Percentiles rank a stretch among this genome's conserved stretches.
Conservation (phyloP, 306 rosid genomes). For the Gastrolobium villosum region DNA sequence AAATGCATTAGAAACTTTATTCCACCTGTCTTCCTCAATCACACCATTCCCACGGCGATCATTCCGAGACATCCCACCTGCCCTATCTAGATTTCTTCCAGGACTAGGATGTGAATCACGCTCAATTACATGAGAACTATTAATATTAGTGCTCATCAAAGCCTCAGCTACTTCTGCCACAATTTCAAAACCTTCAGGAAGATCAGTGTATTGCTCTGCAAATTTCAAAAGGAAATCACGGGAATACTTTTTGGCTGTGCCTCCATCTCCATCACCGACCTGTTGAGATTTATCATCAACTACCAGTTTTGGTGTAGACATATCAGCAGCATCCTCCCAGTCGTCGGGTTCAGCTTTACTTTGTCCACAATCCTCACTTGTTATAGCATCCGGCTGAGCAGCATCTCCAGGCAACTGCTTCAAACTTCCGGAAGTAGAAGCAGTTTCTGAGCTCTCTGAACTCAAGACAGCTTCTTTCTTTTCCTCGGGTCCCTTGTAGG, state of each 20-base stretch:
- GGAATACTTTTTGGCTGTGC: slow-evolving; percentile 71
- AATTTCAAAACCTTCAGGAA: slow-evolving; percentile 77
- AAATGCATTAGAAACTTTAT: slow-evolving; percentile 55
- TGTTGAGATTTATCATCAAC: slow-evolving; percentile 53
- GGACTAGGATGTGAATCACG: slow-evolving; percentile 75
- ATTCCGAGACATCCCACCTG: slow-evolving; percentile 64
- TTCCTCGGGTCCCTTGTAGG: slow-evolving; percentile 94
- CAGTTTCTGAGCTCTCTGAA: slow-evolving; percentile 61
- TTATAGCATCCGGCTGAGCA: slow-evolving; percentile 50
- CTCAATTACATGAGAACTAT: slow-evolving; percentile 56
- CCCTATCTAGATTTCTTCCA: slow-evolving; percentile 75
- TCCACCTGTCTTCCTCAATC: slow-evolving; percentile 85
- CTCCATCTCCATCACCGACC: slow-evolving; percentile 60
- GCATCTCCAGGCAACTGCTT: slow-evolving; percentile 58
- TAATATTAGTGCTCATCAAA: slow-evolving; percentile 53
- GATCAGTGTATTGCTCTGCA: slow-evolving; percentile 64
- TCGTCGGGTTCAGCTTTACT: slow-evolving; percentile 83
- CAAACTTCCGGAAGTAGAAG: slow-evolving; percentile 45
- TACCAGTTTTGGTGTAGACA: slow-evolving; percentile 77
- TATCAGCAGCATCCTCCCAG: slow-evolving; percentile 98
- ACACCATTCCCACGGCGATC: slow-evolving; percentile 81
- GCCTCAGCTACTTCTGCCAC: slow-evolving; percentile 57
- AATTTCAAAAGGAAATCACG: slow-evolving; percentile 89
- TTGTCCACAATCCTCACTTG: slow-evolving; percentile 51
- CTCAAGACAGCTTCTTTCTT: slow-evolving; percentile 66